Conservation (phyloP, 768 basidiomycete species). For the Tylopilus subfusipes region DNA sequence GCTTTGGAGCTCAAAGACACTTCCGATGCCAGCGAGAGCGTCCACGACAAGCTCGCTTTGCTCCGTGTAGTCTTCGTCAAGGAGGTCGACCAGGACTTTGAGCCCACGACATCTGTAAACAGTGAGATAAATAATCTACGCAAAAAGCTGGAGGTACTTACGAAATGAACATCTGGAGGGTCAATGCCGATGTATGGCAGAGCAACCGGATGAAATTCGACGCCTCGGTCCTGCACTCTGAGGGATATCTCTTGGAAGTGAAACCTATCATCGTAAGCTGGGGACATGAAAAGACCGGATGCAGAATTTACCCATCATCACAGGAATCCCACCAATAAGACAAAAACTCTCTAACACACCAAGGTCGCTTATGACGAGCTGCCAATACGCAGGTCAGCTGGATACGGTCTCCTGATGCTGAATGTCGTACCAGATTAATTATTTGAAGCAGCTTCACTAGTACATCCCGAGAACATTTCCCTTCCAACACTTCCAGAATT, state of each 20-base stretch:
- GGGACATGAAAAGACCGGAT: background rate
- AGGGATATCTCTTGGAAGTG: constrained; percentile 90
- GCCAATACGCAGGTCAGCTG: background rate
- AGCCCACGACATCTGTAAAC: constrained; percentile 81
- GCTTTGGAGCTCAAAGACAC: constrained; percentile 93
- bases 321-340: constrained; percentile 90
- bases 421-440: constrained; percentile 67
- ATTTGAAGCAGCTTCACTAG: constrained; percentile 82
- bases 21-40: constrained; percentile 90
- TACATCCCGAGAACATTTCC: constrained; percentile 80
- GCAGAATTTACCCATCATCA: constrained; percentile 73
- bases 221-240: constrained; percentile 91
- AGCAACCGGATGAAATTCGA: constrained; percentile 92
- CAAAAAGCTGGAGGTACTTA: constrained; percentile 40
- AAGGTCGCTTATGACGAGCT: constrained; percentile 71
- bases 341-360: constrained; percentile 94
- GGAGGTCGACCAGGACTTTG: constrained; percentile 89
- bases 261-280: constrained; percentile 52
- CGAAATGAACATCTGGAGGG: constrained; percentile 99
- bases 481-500: constrained; percentile 89
- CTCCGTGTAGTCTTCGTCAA: constrained; percentile 94
- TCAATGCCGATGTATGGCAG: constrained; percentile 89
- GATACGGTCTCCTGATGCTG: background rate
- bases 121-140: background rate
- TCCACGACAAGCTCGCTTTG: constrained; percentile 90